phyloP scores from a whole-genome alignment of 495 filamentous ascomycete species.

The Rostrohypoxylon terebratum region DNA sequence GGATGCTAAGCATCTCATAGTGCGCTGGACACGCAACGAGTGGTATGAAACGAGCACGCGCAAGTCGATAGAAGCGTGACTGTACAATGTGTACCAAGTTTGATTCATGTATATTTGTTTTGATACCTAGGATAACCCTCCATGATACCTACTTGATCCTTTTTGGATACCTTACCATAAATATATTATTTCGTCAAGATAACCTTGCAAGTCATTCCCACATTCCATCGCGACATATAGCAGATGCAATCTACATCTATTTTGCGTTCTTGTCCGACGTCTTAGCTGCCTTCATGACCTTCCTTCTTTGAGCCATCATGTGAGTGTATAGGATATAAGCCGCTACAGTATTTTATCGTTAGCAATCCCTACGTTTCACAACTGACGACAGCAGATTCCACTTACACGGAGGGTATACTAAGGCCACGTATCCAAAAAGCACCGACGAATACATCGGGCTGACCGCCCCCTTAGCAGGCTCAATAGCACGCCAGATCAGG shows the following conservation, averaged over 20 bases:
- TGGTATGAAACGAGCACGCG: slow-evolving; percentile 61
- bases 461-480: slow-evolving; percentile 62
- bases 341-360: slow-evolving; percentile 60
- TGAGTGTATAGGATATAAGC: slow-evolving; percentile 90
- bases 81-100: slow-evolving; percentile 1
- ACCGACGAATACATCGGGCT: slow-evolving; percentile 62
- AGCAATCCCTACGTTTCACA: neutral
- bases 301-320: slow-evolving; percentile 90
- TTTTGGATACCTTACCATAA: slow-evolving; percentile 36
- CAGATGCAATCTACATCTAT: neutral
- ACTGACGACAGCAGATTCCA: slow-evolving; percentile 15
- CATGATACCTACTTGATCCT: slow-evolving; percentile 8
- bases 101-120: slow-evolving; percentile 7
- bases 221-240: neutral
- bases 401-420: slow-evolving; percentile 85
- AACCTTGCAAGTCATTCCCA: neutral
- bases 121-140: slow-evolving; percentile 17
- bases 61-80: slow-evolving; percentile 25
- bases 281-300: slow-evolving; percentile 72
- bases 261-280: slow-evolving; percentile 50
- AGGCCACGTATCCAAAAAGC: slow-evolving; percentile 64
- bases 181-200: slow-evolving; percentile 11
- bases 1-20: slow-evolving; percentile 72
- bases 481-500: slow-evolving; percentile 78
- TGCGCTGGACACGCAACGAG: slow-evolving; percentile 66